Evolutionary conservation across 2,329 filamentous ascomycete genomes (phyloP), one percentile per base, ranked within the genome.

Genomic region (Fusarium poae): DNA sequence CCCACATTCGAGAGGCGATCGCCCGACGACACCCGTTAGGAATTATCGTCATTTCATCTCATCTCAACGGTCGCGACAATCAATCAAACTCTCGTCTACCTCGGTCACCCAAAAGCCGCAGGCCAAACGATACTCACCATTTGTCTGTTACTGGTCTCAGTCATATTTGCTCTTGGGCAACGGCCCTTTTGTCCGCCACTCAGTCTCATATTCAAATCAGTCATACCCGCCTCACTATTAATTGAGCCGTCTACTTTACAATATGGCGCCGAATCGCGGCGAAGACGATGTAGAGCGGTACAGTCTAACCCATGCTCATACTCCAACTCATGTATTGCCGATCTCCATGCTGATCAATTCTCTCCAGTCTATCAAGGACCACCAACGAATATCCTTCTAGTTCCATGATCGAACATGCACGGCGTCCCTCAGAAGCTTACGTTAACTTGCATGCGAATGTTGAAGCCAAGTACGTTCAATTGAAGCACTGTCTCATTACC

Each of bases 391-490:
- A 75, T 42, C 73, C 75, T 35, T 67, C 71, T 20, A 74, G 76
- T 51, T 73, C 76, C 34, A 76, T 75, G 34, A 73, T 77, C 39
- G 80, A 83, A 68, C 78, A 79, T 60, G 81, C 78, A 23, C 74
- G 69, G 25, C 76, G 72, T 46, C 65, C 71, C 23, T 72, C 76
- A 27, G 73, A 77, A 30, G 73, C 76, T n/a, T 74, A 75, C 42
- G 74, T 82, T 45, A 81, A 84, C 56, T 79, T 84, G 40, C 82
- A 83, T 65, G 72, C 79, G 58, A 85, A 85, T 63, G 64, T 80
- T 34, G 82, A 83, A 62, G 83, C 82, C 58, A 83, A 79, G 82
- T 84, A 74, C 25, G 80, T 76, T 13, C 39, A 23, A 43, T 29
- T n/a, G 4, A 29, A 18, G 8, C 15, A 18, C 25, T 15, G 15